Evolutionary conservation across 768 basidiomycete genomes (phyloP), one percentile per base, ranked within the genome.

Genomic region (Daedalea quercina): DNA sequence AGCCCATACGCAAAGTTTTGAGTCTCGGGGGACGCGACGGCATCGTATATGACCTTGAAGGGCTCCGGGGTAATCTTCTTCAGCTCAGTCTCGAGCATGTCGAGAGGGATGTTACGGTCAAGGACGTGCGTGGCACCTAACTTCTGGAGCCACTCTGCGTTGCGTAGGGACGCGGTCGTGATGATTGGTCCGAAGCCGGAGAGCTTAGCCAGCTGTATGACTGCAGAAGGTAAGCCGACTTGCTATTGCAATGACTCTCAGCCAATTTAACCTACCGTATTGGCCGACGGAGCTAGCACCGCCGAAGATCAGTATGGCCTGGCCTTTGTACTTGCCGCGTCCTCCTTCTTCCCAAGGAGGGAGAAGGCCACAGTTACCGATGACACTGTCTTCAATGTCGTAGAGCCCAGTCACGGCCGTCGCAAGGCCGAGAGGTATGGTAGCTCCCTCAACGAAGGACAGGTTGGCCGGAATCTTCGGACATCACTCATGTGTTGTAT

Each of bases 371-470:
- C 49, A 22, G 19, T 40, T 51, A 23, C 12, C 26, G 17, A 9
- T 33, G 9, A 13, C 9, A 2, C 25, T 22, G 24, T 44, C 20
- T 17, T 40, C 37, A 15, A 6, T 3, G 23, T 44, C 44, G 44
- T 23, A 77, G 17, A 77, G 58, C 0, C 67, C 73, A 2, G 66
- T 44, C 6, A 63, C 69, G 1, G 73, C 74, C 2, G 74, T 72
- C 3, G 68, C 65, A 8, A 76, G 54, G 0, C 60, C 70, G 11
- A 73, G 62, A 1, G 77, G 75, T 17, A 78, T 56, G 7, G 75
- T 67, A 0, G 75, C 65, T 0, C 73, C 77, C 35, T 75, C 59
- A 13, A 74, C 74, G 53, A 69, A 68, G 0, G 66, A 63, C 19
- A 76, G 31, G 37, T 68, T 69, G 17, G 53, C 40, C 1, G 75